phyloP scores from a whole-genome alignment of 345 rosid species.

The Eucalyptus camaldulensis region DNA sequence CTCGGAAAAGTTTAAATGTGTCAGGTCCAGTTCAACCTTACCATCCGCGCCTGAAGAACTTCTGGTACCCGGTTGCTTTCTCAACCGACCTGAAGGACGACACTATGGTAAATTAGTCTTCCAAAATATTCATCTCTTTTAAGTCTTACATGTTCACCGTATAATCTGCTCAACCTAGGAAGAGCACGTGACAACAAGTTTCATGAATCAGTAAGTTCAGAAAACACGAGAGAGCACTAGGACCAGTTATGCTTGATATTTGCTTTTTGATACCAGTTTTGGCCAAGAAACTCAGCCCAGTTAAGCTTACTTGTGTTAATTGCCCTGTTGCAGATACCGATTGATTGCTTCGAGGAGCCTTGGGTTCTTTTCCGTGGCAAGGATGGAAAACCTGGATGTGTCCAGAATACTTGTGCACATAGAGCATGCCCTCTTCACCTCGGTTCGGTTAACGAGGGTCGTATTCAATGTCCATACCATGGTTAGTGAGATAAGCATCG shows the following conservation, averaged over 20 bases:
- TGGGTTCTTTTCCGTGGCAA: conserved; percentile 96
- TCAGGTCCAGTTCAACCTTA: conserved; percentile 92
- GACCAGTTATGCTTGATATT: neutral
- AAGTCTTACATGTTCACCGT: neutral
- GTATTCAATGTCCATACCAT: conserved; percentile 93
- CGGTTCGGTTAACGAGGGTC: conserved; percentile 87
- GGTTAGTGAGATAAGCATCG: conserved; percentile 38
- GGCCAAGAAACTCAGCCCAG: neutral
- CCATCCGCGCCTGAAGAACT: conserved; percentile 59
- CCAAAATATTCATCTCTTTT: neutral
- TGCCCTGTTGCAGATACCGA: conserved; percentile 51
- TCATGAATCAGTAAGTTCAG: neutral
- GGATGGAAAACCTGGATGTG: conserved; percentile 91
- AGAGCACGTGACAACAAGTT: neutral
- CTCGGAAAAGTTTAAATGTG: conserved; percentile 62
- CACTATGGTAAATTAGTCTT: conserved; percentile 49
- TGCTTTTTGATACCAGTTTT: neutral
- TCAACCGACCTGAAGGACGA: conserved; percentile 74
- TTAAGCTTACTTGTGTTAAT: neutral
- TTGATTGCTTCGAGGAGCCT: conserved; percentile 91
- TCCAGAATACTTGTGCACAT: conserved; percentile 90
- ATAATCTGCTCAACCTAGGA: neutral
- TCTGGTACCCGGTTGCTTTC: conserved; percentile 95
- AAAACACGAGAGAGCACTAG: neutral
- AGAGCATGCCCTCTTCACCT: conserved; percentile 98